phyloP scores from a whole-genome alignment of 768 basidiomycete species.

The Leucocoprinus birnbaumii region DNA sequence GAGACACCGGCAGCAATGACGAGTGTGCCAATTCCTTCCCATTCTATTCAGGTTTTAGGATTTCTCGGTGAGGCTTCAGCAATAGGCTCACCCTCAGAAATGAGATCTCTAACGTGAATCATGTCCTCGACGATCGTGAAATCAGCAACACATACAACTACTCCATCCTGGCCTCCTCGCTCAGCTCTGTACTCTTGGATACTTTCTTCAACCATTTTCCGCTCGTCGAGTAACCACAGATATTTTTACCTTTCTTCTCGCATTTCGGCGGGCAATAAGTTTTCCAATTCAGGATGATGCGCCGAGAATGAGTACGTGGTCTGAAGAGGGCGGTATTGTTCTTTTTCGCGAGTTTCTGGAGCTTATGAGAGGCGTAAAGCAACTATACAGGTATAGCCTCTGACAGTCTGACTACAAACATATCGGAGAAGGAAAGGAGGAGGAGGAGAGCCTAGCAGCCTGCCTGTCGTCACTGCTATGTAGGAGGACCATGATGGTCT shows the following conservation, averaged over 20 bases:
- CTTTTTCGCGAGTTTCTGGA: constrained; percentile 24
- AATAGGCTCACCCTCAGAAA: constrained; percentile 47
- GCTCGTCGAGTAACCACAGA: constrained; percentile 72
- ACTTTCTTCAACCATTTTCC: constrained; percentile 53
- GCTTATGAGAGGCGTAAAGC: constrained; percentile 19
- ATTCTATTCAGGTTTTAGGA: constrained; percentile 44
- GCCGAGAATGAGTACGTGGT: constrained; percentile 80
- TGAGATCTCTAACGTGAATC: constrained; percentile 47
- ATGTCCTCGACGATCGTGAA: constrained; percentile 67
- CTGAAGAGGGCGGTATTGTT: constrained; percentile 40
- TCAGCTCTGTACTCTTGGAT: constrained; percentile 49
- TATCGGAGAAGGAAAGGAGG: neutral
- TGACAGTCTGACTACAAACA: constrained; percentile 3
- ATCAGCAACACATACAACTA: constrained; percentile 59
- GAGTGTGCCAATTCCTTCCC: constrained; percentile 82
- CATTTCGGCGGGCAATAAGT: constrained; percentile 67
- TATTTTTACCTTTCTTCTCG: constrained; percentile 68
- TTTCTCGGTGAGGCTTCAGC: neutral
- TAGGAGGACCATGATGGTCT: neutral
- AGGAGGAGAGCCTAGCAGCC: neutral
- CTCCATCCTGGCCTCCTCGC: constrained; percentile 20
- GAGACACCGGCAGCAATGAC: constrained; percentile 84
- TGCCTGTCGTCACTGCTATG: neutral
- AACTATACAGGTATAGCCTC: constrained; percentile 23
- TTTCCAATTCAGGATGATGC: constrained; percentile 84